These are phyloP conservation scores for Annona cherimola DNA, from an alignment of 164 flowering plant species.

Conservation along the genomic window DNA sequence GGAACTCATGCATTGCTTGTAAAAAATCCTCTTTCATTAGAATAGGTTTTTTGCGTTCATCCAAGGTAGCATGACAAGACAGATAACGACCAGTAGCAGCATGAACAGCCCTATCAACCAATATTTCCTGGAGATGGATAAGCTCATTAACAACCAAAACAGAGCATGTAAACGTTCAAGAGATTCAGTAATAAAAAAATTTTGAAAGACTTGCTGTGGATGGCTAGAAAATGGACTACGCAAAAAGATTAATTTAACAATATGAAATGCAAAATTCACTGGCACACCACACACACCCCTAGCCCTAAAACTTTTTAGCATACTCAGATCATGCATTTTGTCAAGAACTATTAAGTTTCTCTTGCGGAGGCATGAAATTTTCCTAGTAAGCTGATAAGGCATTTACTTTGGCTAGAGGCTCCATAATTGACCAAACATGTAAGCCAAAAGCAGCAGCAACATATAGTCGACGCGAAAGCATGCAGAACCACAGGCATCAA, in stretches of 20 bases:
- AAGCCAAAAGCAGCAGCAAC: too few species aligned
- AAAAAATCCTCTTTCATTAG: conserved; percentile 65
- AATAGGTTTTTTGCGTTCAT: conserved; percentile 28
- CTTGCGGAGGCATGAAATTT: background rate
- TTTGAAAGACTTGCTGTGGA: background rate
- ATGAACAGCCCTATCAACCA: conserved; percentile 91
- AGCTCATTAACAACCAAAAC: background rate
- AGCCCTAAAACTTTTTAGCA: background rate
- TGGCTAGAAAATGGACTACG: background rate
- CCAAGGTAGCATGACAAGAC: conserved; percentile 27
- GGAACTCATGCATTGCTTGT: conserved; percentile 73
- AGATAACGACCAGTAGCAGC: conserved; percentile 68
- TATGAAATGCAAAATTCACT: background rate
- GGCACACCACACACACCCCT: background rate
- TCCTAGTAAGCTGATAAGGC: too few species aligned
- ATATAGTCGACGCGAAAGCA: too few species aligned
- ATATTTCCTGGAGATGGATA: conserved; percentile 56
- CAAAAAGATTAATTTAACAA: background rate
- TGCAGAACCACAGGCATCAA: too few species aligned
- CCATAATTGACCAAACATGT: too few species aligned
- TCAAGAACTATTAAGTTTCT: background rate
- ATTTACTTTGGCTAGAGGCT: too few species aligned
- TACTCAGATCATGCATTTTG: background rate
- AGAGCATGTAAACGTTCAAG: background rate
- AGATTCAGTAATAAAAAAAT: background rate